Conservation (phyloP, 2,329 filamentous ascomycete species). For the Aspergillus puulaauensis region DNA sequence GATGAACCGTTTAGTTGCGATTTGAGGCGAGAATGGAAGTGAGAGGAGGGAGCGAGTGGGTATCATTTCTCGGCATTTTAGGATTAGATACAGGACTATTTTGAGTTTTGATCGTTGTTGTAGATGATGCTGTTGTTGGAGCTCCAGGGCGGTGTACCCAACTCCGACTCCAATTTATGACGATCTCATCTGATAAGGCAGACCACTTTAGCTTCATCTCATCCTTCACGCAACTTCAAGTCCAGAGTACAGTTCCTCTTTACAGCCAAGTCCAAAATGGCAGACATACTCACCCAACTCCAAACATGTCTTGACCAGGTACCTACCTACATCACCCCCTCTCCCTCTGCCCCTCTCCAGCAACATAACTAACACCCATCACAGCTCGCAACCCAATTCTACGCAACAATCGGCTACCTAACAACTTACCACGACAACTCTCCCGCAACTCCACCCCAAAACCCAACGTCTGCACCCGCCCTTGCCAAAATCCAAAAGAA, state of each 20-base stretch:
- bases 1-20: background rate
- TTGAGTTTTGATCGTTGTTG: background rate
- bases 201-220: background rate
- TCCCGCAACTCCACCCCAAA: constrained; percentile 33
- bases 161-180: background rate
- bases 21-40: background rate
- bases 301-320: constrained; percentile 53
- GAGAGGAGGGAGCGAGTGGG: constrained; percentile 14
- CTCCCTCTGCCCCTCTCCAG: background rate
- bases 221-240: background rate
- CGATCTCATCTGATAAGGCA: background rate
- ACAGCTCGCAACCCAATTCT: constrained; percentile 52
- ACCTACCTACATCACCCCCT: constrained; percentile 2
- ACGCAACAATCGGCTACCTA: constrained; percentile 51
- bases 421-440: constrained; percentile 47
- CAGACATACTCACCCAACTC: constrained; percentile 51
- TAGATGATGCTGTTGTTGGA: background rate
- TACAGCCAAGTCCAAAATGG: constrained; percentile 26
- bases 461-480: constrained; percentile 34
- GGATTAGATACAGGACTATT: background rate
- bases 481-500: constrained; percentile 45
- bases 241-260: background rate
- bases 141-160: background rate
- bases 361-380: constrained; percentile 18
- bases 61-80: background rate